These are phyloP conservation scores for Umbelopsis sp. DNA, from an alignment of 192 early-diverging fungal genomes.

Conservation along the genomic window DNA sequence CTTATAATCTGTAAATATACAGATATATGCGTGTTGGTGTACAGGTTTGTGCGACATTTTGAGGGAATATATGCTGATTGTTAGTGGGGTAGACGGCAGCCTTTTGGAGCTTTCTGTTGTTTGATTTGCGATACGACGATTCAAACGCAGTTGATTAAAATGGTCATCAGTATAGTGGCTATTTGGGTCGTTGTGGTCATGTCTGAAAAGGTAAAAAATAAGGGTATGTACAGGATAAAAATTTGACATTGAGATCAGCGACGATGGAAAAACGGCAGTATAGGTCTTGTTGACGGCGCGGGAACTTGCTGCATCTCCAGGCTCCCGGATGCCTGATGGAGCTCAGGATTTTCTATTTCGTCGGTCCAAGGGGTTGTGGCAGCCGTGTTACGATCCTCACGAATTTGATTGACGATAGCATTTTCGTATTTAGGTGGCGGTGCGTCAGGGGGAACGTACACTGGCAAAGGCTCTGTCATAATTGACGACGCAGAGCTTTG, in stretches of 20 bases:
- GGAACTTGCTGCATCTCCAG: conserved; percentile 1
- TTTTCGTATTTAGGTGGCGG: conserved; percentile 23
- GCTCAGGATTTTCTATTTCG: background rate
- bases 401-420: conserved; percentile 18
- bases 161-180: background rate
- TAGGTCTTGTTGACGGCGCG: background rate
- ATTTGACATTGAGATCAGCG: background rate
- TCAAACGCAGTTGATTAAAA: background rate
- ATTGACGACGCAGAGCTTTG: conserved; percentile 12
- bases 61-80: background rate
- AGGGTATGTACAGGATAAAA: conserved; percentile 4
- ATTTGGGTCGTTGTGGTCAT: no score
- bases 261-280: no score
- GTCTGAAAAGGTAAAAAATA: background rate
- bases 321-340: background rate
- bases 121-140: no score
- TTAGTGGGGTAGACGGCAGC: background rate
- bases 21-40: no score
- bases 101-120: background rate
- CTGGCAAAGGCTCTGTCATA: conserved; percentile 18
- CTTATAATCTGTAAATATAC: no score
- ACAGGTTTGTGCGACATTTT: no score
- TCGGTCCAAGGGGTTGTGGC: background rate
- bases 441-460: conserved; percentile 13
- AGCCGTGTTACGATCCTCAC: background rate